Evolutionary conservation across 805 yeast species (phyloP), one percentile per base, ranked within the genome.

Genomic region (Myxozyma geophila): DNA sequence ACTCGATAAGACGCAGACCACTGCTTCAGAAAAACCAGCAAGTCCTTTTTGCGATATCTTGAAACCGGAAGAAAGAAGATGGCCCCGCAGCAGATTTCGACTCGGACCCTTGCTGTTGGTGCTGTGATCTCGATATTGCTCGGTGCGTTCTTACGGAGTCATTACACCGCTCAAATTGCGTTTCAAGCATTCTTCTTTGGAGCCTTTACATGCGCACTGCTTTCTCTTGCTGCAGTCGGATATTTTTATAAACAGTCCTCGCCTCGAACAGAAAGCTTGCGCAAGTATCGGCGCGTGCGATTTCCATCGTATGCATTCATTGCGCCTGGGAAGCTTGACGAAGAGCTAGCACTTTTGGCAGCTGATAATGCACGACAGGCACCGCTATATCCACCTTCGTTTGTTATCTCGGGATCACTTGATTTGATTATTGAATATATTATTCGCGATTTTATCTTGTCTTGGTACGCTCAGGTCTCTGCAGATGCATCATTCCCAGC

Each of bases 401-500:
- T 82, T 60, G 69, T 80, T 2, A 79, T 87, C 5, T 83, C 88
- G 1, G 84, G 82, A 50, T 76, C 84, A 0, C 55, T 87, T 6
- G 83, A 84, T 52, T 80, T 78, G 10, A 72, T 87, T n/a, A 74
- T 85, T 3, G 76, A 77, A 40, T 74, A 81, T 47, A 76, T 87
- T 0, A 66, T 85, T 7, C 70, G 80, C 15, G 85, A 84, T 58
- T 88, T 87, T 71, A 79, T 87, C 7, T 74, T 76, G 47, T 73
- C 82, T 4, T 87, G 92, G 92, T 86, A 78, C 69, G 54, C 67
- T 2, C 72, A 76, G n/a, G 78, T 87, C 4, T 76, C 85, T 0
- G 56, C 73, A 0, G 72, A 75, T 33, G 79, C 80, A 63, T 62
- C 74, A 12, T 83, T 83, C 65, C 72, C 78, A 2, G 78, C 79